Percentiles rank a stretch among this genome's conserved stretches.
These are phyloP conservation scores for Neurospora crassa DNA, from an alignment of 2,329 filamentous ascomycete genomes.

Conservation along the genomic window DNA sequence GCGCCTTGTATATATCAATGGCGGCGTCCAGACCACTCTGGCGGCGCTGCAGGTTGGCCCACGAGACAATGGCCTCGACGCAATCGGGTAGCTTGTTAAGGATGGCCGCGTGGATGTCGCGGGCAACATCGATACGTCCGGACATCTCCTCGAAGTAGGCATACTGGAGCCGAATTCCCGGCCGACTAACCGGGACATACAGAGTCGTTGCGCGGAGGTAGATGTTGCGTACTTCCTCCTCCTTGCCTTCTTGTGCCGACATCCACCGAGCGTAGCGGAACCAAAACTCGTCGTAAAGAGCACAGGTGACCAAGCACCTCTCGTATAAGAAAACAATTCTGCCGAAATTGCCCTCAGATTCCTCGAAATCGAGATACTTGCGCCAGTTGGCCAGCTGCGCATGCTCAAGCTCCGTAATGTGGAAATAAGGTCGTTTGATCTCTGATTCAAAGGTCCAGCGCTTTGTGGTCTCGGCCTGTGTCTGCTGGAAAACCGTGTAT, in stretches of 20 bases:
- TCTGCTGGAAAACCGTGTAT: constrained; percentile 69
- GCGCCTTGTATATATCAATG: constrained; percentile 70
- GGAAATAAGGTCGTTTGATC: constrained; percentile 94
- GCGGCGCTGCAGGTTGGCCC: constrained; percentile 78
- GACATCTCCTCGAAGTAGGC: constrained; percentile 89
- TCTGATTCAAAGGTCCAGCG: constrained; percentile 92
- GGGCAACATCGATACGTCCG: constrained; percentile 65
- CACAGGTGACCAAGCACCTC: constrained; percentile 83
- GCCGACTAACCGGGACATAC: constrained; percentile 78
- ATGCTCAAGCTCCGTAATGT: constrained; percentile 86
- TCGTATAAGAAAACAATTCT: constrained; percentile 83
- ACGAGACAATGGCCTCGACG: constrained; percentile 77
- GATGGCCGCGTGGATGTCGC: constrained; percentile 77
- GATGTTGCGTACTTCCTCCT: constrained; percentile 85
- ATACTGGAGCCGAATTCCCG: constrained; percentile 78
- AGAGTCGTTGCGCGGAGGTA: constrained; percentile 79
- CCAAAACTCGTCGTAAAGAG: constrained; percentile 97
- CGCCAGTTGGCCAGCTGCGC: constrained; percentile 82
- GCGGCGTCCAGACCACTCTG: constrained; percentile 77
- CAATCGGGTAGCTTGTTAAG: constrained; percentile 68
- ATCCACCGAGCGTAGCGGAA: constrained; percentile 96
- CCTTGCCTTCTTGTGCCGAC: constrained; percentile 66
- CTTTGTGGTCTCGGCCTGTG: constrained; percentile 81
- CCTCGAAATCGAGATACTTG: constrained; percentile 95
- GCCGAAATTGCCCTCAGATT: constrained; percentile 66